A percentile compares a stretch with the other conserved stretches of the same genome.
These are phyloP conservation scores for Botryosphaeria dothidea DNA, from an alignment of 2,329 filamentous ascomycete genomes.

Conservation along the genomic window DNA sequence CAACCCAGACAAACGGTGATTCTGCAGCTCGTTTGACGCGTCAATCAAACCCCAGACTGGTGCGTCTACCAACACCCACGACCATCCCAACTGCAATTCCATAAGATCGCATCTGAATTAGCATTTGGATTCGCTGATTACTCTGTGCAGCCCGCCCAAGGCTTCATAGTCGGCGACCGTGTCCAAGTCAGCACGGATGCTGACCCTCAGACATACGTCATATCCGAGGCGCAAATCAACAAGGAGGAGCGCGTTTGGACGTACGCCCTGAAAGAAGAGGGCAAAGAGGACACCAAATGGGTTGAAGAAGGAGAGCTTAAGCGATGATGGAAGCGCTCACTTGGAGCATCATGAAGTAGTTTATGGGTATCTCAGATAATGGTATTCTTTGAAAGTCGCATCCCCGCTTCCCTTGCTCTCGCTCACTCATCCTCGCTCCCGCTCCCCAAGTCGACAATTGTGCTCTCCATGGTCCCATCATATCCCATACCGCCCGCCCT, in stretches of 20 bases:
- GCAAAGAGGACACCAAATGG: not conserved
- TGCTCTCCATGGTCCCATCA: not conserved
- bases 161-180: not conserved
- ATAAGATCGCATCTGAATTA: too few relatives aligned
- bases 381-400: not conserved
- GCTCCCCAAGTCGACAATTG: constrained; percentile 11
- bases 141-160: not conserved
- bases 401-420: not conserved
- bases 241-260: constrained; percentile 4
- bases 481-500: not conserved
- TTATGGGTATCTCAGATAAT: constrained; percentile 7
- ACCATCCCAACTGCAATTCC: too few relatives aligned
- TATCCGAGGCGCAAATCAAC: not conserved
- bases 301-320: not conserved
- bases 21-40: not conserved
- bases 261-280: not conserved
- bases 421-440: constrained; percentile 1
- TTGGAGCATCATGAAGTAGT: not conserved
- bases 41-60: constrained; percentile 15
- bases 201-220: not conserved
- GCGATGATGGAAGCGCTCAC: not conserved
- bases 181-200: not conserved
- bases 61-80: not conserved
- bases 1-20: not conserved
- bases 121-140: not conserved